Conservation (phyloP, 371 early-diverging fungal species). For the Mucor irregularis region DNA sequence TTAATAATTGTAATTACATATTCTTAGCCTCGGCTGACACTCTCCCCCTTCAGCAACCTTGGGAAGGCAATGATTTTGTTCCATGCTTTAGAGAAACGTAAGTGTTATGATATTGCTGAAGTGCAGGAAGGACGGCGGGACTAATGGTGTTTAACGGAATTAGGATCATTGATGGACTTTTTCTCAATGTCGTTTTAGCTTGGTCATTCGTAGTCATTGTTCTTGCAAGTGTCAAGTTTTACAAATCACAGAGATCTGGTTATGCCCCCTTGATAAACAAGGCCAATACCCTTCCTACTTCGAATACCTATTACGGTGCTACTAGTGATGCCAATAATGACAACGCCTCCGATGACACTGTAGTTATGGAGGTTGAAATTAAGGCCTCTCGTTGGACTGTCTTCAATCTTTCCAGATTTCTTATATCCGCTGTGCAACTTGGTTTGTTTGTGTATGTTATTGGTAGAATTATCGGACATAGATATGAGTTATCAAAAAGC, state of each 20-base stretch:
- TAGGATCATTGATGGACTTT: background rate
- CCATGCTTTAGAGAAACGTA: constrained; percentile 26
- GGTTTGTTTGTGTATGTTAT: background rate
- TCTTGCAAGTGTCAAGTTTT: constrained; percentile 1
- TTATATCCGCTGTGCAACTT: constrained; percentile 11
- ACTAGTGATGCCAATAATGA: background rate
- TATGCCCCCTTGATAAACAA: constrained; percentile 11
- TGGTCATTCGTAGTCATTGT: background rate
- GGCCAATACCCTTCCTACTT: background rate
- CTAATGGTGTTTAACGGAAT: background rate
- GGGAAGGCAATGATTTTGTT: constrained; percentile 17
- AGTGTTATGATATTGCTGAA: background rate
- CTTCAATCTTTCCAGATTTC: constrained; percentile 6
- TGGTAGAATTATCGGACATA: background rate
- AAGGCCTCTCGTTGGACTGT: constrained; percentile 6
- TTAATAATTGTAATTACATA: background rate
- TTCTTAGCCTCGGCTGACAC: background rate
- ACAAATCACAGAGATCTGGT: background rate
- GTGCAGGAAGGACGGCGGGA: background rate
- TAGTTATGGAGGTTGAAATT: constrained; percentile 5
- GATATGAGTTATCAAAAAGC: background rate
- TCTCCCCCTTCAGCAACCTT: constrained; percentile 5
- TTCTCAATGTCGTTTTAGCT: background rate
- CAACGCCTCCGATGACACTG: constrained; percentile 2
- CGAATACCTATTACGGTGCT: constrained; percentile 1